Percentiles rank a stretch among this genome's conserved stretches.
Evolutionary conservation across 768 basidiomycete species (phyloP).

Genomic region (Trichaptum fuscoviolaceum): DNA sequence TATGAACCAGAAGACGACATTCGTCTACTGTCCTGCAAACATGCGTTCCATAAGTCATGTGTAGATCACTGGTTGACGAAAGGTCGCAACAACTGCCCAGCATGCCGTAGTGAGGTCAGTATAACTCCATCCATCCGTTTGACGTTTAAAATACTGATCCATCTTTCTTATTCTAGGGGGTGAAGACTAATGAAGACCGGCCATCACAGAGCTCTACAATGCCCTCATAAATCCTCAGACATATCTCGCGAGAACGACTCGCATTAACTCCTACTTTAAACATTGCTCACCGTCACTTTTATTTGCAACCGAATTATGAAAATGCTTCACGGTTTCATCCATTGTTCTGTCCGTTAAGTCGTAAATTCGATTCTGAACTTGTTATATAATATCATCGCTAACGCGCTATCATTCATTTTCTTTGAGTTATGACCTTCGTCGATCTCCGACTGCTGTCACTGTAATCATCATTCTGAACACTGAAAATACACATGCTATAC

Average conservation of each 20-base stretch:
- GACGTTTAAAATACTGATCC: background rate
- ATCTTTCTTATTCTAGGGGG: background rate
- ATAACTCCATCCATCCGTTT: background rate
- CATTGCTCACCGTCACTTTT: no score
- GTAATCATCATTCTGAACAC: background rate
- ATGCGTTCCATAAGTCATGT: slow-evolving; percentile 86
- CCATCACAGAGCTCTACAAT: background rate
- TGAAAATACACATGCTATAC: background rate
- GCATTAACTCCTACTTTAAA: no score
- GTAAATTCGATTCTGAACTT: background rate
- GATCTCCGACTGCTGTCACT: background rate
- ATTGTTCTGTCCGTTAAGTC: no score
- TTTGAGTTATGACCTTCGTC: background rate
- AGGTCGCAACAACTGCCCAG: slow-evolving; percentile 88
- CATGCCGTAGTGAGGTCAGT: slow-evolving; percentile 73
- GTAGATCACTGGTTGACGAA: slow-evolving; percentile 86
- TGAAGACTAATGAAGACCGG: background rate
- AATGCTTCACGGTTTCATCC: no score
- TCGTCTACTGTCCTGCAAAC: slow-evolving; percentile 75
- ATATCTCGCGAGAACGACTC: no score
- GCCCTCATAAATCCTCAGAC: background rate
- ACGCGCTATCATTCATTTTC: background rate
- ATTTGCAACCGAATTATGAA: no score
- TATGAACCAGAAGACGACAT: slow-evolving; percentile 75
- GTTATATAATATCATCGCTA: background rate